phyloP scores from a whole-genome alignment of 1,139 yeast species.

The Hemisphaericaspora xylofermentans region DNA sequence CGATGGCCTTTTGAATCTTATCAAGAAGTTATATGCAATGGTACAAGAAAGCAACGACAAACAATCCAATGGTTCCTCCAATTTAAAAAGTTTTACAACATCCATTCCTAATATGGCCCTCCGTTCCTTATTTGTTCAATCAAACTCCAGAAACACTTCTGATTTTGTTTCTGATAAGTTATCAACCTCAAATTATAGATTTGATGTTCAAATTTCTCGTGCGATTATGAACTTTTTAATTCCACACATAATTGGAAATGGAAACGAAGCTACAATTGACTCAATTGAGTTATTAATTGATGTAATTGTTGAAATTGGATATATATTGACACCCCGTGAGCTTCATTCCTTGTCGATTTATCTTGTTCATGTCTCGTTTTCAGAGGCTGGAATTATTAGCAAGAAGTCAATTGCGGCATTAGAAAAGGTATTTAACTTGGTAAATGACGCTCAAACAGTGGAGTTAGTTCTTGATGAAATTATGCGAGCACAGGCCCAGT shows the following conservation, averaged over 20 bases:
- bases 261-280: constrained; percentile 44
- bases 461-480: constrained; percentile 13
- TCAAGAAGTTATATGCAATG: constrained; percentile 24
- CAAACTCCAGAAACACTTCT: constrained; percentile 19
- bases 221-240: constrained; percentile 22
- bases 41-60: constrained; percentile 18
- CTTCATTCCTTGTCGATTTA: constrained; percentile 33
- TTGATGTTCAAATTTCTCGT: constrained; percentile 18
- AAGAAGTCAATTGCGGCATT: constrained; percentile 58
- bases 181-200: constrained; percentile 14
- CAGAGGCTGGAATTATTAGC: constrained; percentile 47
- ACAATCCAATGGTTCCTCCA: constrained; percentile 20
- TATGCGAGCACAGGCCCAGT: neutral
- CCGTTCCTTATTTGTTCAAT: constrained; percentile 48
- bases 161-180: constrained; percentile 20
- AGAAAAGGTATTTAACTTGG: constrained; percentile 43
- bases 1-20: constrained; percentile 23
- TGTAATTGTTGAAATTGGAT: constrained; percentile 54
- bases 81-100: constrained; percentile 47
- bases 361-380: constrained; percentile 41
- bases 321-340: constrained; percentile 44
- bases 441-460: constrained; percentile 18
- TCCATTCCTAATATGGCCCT: constrained; percentile 72
- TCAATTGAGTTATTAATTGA: constrained; percentile 65
- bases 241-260: constrained; percentile 20